These are phyloP conservation scores for Henckelia pumila DNA, from an alignment of 257 asterid species.

Conservation along the genomic window DNA sequence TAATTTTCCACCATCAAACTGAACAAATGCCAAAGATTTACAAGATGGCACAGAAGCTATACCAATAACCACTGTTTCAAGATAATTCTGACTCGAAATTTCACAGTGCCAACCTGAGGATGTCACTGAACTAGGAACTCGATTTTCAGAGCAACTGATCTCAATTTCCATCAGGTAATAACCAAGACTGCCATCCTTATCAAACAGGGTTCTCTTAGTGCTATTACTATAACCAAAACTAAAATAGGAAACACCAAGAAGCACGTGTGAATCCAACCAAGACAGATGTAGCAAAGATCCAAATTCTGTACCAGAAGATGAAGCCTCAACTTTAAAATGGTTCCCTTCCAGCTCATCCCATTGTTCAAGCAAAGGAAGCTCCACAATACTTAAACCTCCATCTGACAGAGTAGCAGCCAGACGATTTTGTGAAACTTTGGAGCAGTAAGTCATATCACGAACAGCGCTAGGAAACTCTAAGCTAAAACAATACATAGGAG, in stretches of 20 bases:
- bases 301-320: conserved; percentile 35
- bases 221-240: conserved; percentile 26
- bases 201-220: conserved; percentile 24
- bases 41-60: conserved; percentile 42
- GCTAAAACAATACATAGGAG: conserved; percentile 74
- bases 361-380: conserved; percentile 70
- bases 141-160: conserved; percentile 66
- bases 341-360: conserved; percentile 94
- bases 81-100: conserved; percentile 41
- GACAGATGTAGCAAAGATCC: conserved; percentile 55
- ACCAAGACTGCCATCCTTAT: conserved; percentile 39
- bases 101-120: conserved; percentile 81
- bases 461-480: conserved; percentile 68
- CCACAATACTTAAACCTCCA: conserved; percentile 76
- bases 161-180: conserved; percentile 71
- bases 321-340: conserved; percentile 55
- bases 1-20: conserved; percentile 79
- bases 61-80: conserved; percentile 62
- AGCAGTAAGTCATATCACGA: conserved; percentile 47
- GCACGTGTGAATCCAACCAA: conserved; percentile 74
- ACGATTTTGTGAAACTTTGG: conserved; percentile 44
- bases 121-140: conserved; percentile 59
- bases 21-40: conserved; percentile 60
- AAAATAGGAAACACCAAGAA: conserved; percentile 51
- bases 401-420: conserved; percentile 80